A percentile compares a stretch with the other conserved stretches of the same genome.
These are phyloP conservation scores for Pestalotiopsis sp. DNA, from an alignment of 2,329 filamentous ascomycete genomes.

Conservation along the genomic window DNA sequence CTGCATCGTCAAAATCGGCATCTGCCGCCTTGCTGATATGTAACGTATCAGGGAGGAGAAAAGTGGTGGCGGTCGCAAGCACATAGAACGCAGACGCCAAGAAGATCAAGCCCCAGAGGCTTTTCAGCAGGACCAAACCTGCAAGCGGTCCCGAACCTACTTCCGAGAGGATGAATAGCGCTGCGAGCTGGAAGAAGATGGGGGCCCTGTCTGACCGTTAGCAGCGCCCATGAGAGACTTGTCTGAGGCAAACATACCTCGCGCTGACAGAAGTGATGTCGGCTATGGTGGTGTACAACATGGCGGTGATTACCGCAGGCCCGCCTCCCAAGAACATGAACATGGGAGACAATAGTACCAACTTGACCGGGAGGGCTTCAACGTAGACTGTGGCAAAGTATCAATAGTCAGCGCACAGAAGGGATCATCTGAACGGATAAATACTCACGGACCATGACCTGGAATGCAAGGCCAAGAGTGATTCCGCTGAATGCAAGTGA, in stretches of 20 bases:
- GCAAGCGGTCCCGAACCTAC: constrained; percentile 42
- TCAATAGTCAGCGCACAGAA: background rate
- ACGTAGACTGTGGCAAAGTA: background rate
- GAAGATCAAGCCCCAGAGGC: constrained; percentile 43
- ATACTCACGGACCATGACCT: constrained; percentile 8
- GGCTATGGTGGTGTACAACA: constrained; percentile 10
- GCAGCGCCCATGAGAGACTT: background rate
- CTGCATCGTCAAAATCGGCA: background rate
- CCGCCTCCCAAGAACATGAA: constrained; percentile 7
- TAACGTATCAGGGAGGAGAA: constrained; percentile 47
- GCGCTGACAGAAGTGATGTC: constrained; percentile 3
- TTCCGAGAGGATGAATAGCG: constrained; percentile 39
- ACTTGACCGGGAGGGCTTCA: background rate
- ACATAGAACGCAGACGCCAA: constrained; percentile 33
- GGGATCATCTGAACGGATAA: too few relatives aligned
- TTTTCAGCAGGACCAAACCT: constrained; percentile 39
- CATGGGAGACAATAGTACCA: background rate
- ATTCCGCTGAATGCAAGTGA: background rate
- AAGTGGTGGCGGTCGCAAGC: constrained; percentile 29
- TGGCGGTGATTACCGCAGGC: background rate
- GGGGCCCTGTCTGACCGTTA: constrained; percentile 31
- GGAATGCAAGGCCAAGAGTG: constrained; percentile 6
- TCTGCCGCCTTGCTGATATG: constrained; percentile 24
- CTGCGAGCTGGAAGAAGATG: constrained; percentile 42
- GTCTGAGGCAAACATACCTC: background rate